Evolutionary conservation across 768 basidiomycete species (phyloP), one percentile per base, ranked within the genome.

Genomic region (Nidularia sp.): DNA sequence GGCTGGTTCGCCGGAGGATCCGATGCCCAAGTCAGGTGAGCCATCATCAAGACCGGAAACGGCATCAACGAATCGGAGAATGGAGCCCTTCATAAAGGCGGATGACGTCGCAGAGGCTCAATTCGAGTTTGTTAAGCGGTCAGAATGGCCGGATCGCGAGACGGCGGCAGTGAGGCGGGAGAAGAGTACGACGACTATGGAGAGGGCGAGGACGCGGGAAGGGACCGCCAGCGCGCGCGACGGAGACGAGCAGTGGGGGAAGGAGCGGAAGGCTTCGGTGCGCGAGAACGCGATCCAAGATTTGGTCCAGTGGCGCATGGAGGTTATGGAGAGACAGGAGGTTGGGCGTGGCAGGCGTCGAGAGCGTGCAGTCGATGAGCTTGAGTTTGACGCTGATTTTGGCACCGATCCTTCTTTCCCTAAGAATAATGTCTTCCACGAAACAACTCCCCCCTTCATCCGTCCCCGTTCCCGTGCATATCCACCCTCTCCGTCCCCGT

Each of bases 61-160:
- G 29, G 57, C 66, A 18, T 56, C 63, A 15, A 56, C 60, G 5
- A 55, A 50, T 32, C 65, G 67, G 31, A 64, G 66, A 53, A 57
- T 65, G 29, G 66, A 68, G 32, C 65, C 72, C 6, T 69, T 71
- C 31, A 68, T 72, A 33, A 72, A 79, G 36, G 70, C 71, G 33
- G 71, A 74, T 31, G 78, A 81, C 53, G 83, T 88, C 43, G 78
- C 81, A 25, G 80, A 86, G 55, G 78, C 87, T 13, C 79, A 84
- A 61, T 90, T 83, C 62, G 81, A 90, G 71, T 90, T 90, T 59
- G 87, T 91, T 45, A 90, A 89, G 63, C 81, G 90, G 42, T 84
- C 90, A 12, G 90, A 88, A 57, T 91, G 90, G 90, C 88, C 86
- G 1, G 88, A 89, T 65, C 80, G 86, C 39, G 90, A 90, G 69